Percentiles rank a stretch among this genome's conserved stretches.
These are phyloP conservation scores for Diaporthe sp. DNA, from an alignment of 2,329 filamentous ascomycete species.

Conservation along the genomic window DNA sequence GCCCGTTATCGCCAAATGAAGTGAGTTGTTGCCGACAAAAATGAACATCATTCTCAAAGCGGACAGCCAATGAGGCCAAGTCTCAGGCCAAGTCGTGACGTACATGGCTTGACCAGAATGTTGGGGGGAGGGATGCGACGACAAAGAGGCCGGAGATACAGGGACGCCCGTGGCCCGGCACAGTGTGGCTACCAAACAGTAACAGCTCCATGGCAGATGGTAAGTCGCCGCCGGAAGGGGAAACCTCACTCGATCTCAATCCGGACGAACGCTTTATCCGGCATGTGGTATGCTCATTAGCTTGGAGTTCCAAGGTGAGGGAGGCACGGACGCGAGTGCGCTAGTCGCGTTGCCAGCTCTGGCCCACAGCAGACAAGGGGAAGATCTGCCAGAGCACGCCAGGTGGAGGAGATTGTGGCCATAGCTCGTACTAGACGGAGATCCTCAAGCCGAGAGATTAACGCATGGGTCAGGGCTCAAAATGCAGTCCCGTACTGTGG, in stretches of 20 bases:
- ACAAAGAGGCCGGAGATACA: slow-evolving; percentile 25
- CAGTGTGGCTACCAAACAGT: slow-evolving; percentile 28
- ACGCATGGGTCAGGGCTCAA: slow-evolving; percentile 5
- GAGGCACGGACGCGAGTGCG: slow-evolving; percentile 23
- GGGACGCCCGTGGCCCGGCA: slow-evolving; percentile 1
- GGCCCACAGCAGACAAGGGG: not conserved
- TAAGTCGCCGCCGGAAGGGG: slow-evolving; percentile 14
- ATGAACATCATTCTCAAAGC: slow-evolving; percentile 23
- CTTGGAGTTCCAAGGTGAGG: slow-evolving; percentile 14
- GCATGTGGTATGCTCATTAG: slow-evolving; percentile 33
- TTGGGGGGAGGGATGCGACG: slow-evolving; percentile 29
- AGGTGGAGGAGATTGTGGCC: slow-evolving; percentile 10
- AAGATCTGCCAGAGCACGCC: slow-evolving; percentile 2
- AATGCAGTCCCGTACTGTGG: not conserved
- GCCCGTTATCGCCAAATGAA: slow-evolving; percentile 21
- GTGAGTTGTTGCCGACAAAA: slow-evolving; percentile 18
- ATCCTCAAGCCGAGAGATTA: slow-evolving; percentile 21
- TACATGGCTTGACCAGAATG: slow-evolving; percentile 37
- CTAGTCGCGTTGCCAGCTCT: slow-evolving; percentile 22
- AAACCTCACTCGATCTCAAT: slow-evolving; percentile 29
- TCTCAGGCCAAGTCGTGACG: slow-evolving; percentile 39
- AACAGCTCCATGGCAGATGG: slow-evolving; percentile 2
- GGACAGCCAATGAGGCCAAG: slow-evolving; percentile 37
- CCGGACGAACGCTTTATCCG: slow-evolving; percentile 39
- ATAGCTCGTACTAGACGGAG: slow-evolving; percentile 22